These are phyloP conservation scores for Hypoxylon sp. DNA, from an alignment of 2,329 filamentous ascomycete genomes.

Conservation along the genomic window DNA sequence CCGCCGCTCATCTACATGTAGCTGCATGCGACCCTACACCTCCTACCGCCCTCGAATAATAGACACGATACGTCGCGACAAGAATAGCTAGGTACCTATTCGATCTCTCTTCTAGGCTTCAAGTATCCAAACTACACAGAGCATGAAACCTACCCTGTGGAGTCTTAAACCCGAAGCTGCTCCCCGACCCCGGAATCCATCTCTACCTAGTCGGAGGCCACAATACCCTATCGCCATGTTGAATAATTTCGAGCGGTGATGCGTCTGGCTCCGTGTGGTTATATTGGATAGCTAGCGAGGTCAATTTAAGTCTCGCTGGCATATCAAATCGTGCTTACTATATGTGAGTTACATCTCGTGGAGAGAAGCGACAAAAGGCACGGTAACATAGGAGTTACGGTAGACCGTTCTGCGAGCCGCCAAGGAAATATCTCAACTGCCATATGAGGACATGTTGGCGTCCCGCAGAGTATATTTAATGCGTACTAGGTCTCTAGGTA, in stretches of 20 bases:
- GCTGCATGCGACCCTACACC: slow-evolving; percentile 31
- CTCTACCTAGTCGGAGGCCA: background rate
- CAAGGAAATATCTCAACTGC: slow-evolving; percentile 5
- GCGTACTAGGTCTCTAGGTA: background rate
- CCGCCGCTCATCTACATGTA: slow-evolving; percentile 2
- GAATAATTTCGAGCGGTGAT: slow-evolving; percentile 1
- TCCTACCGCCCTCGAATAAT: background rate
- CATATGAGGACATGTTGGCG: background rate
- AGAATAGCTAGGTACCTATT: background rate
- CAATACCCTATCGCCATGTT: too few species aligned
- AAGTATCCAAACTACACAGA: background rate
- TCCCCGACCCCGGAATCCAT: background rate
- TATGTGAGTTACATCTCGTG: slow-evolving; percentile 27
- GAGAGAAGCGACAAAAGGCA: slow-evolving; percentile 8
- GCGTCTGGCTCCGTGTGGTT: slow-evolving; percentile 33
- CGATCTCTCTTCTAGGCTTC: too few species aligned
- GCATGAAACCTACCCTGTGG: background rate
- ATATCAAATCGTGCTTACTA: slow-evolving; percentile 26
- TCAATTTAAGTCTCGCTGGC: slow-evolving; percentile 25
- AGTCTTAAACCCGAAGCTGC: background rate
- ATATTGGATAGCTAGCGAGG: slow-evolving; percentile 28
- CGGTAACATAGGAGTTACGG: slow-evolving; percentile 2
- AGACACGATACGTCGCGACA: too few species aligned
- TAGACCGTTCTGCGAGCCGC: slow-evolving; percentile 1
- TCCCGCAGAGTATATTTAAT: slow-evolving; percentile 8